Percentiles rank a stretch among this genome's conserved stretches.
phyloP scores from a whole-genome alignment of 306 rosid species.

The Lotus japonicus region DNA sequence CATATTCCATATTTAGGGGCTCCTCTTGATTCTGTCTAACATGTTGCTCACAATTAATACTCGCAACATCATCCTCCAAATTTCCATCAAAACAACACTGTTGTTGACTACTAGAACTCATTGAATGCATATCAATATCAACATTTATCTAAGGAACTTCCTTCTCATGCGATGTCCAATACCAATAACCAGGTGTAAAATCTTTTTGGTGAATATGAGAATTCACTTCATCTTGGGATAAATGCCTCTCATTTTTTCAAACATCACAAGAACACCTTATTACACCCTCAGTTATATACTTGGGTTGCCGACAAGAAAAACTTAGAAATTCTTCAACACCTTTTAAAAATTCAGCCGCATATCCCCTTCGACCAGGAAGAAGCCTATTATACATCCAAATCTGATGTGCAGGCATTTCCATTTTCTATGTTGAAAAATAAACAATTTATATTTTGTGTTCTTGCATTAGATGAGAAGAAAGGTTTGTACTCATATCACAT shows the following conservation, averaged over 20 bases:
- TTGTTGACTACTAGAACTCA: background rate
- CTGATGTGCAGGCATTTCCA: constrained; percentile 7
- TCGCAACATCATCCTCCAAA: too few species aligned
- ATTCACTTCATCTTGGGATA: background rate
- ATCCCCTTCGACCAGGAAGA: background rate
- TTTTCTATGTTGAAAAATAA: too few species aligned
- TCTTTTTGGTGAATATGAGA: background rate
- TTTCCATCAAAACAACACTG: background rate
- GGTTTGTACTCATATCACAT: too few species aligned
- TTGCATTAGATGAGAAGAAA: too few species aligned
- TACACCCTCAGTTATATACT: background rate
- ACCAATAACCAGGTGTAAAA: constrained; percentile 3
- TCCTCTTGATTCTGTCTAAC: background rate
- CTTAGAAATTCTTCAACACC: constrained; percentile 6
- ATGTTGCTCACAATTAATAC: background rate
- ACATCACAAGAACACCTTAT: constrained; percentile 1
- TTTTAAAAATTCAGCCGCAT: background rate
- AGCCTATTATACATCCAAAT: constrained; percentile 16
- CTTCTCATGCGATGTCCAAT: background rate
- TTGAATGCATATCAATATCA: background rate
- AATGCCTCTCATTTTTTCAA: background rate
- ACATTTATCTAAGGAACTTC: too few species aligned
- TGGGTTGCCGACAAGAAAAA: constrained; percentile 7
- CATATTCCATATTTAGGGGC: background rate
- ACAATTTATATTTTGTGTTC: too few species aligned